Evolutionary conservation across 345 rosid genomes (phyloP), one percentile per base, ranked within the genome.

Genomic region (Turritis glabra): DNA sequence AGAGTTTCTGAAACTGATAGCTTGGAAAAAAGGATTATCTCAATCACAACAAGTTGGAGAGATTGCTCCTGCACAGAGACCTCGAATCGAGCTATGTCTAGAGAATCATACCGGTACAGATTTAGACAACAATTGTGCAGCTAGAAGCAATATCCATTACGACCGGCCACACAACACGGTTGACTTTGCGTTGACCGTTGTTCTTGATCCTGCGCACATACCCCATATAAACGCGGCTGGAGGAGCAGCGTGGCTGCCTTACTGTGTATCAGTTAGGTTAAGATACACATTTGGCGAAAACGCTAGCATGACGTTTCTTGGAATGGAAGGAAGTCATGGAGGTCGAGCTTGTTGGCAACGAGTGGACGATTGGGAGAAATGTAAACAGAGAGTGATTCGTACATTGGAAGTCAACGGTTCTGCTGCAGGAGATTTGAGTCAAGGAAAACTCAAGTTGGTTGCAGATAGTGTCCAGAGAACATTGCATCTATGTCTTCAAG

Each of bases 291-390:
- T 89, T 58, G 89, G 91, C 10, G 98, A 96, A 58, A 92, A 76
- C 74, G 67, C 80, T 0, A 80, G 53, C 15, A 91, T 90, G 44
- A 69, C 84, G 37, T 89, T 89, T 77, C 89, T 92, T 37, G 83
- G 93, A 2, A 92, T 90, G 94, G 99, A 96, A 83, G 99, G 99
- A 64, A 92, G 98, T 79, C 99, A 96, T 50, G 99, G 99, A 64
- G 99, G 99, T 27, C 77, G 90, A 11, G 93, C 97, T 26, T 96
- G 98, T 83, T 96, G 98, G 99, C 79, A 79, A 13, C 81, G 81
- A 13, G 78, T 52, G 13, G 98, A 92, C 1, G 98, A 92, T 12
- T 96, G 99, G 99, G 98, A 96, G 75, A 90, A 87, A 73, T 92
- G 94, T 81, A 92, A 89, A 75, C 93, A 88, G 77, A 82, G 86